Conservation (phyloP, 306 rosid genomes). For the Rosa multiflora region DNA sequence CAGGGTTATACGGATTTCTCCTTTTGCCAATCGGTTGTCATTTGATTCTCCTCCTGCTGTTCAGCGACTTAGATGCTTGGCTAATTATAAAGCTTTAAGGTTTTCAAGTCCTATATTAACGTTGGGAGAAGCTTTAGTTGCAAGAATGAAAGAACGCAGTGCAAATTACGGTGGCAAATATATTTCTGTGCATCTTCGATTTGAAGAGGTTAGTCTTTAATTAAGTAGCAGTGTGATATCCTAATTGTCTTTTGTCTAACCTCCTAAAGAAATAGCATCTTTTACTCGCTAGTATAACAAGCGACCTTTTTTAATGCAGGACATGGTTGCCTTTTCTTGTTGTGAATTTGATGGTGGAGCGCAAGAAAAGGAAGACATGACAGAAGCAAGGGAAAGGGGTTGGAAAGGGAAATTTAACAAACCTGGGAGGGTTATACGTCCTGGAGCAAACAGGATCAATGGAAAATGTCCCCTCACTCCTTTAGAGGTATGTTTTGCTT, state of each 20-base stretch:
- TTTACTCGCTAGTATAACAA: slow-evolving; percentile 19
- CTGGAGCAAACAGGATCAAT: slow-evolving; percentile 90
- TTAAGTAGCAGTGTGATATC: slow-evolving; percentile 8
- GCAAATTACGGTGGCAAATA: slow-evolving; percentile 79
- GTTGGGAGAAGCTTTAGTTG: slow-evolving; percentile 75
- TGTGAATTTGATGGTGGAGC: slow-evolving; percentile 89
- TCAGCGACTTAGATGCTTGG: slow-evolving; percentile 90
- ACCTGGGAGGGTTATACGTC: slow-evolving; percentile 94
- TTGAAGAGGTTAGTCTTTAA: slow-evolving; percentile 78
- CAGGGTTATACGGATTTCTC: slow-evolving; percentile 96
- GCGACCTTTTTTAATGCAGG: slow-evolving; percentile 48
- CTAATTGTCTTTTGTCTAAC: slow-evolving; percentile 15
- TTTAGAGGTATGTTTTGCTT: slow-evolving; percentile 63
- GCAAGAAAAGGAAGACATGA: slow-evolving; percentile 78
- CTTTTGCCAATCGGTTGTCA: slow-evolving; percentile 93
- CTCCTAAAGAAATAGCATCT: slow-evolving; percentile 16
- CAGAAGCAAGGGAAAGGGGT: slow-evolving; percentile 95
- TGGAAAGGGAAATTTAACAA: slow-evolving; percentile 98
- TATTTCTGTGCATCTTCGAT: slow-evolving; percentile 95
- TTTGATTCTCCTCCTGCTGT: slow-evolving; percentile 93
- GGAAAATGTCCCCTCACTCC: slow-evolving; percentile 99
- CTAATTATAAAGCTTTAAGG: slow-evolving; percentile 82
- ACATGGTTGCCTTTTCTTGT: slow-evolving; percentile 99
- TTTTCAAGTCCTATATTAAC: slow-evolving; percentile 67
- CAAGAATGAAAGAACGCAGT: slow-evolving; percentile 85